Evolutionary conservation across 2,329 filamentous ascomycete genomes (phyloP).

Genomic region (Colletotrichum chrysophilum): DNA sequence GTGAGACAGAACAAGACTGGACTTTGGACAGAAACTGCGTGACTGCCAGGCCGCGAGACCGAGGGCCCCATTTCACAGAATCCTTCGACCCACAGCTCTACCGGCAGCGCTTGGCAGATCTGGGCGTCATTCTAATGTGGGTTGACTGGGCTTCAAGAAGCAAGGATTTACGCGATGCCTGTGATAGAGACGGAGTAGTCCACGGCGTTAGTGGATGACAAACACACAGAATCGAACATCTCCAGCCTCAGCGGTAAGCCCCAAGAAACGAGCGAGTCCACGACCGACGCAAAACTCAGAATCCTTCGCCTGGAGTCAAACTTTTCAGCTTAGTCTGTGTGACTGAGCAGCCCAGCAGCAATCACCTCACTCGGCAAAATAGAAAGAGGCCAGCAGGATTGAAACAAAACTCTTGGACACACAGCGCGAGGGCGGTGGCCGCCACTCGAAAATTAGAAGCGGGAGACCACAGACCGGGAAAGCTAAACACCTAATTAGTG

Average conservation of each 20-base stretch:
- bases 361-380: neutral
- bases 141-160: neutral
- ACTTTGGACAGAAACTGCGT: neutral
- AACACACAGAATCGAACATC: neutral
- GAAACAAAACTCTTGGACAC: neutral
- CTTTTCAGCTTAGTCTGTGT: neutral
- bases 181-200: neutral
- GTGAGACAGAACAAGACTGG: neutral
- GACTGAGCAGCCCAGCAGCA: neutral
- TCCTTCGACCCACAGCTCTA: constrained; percentile 5
- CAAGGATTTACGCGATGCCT: neutral
- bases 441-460: neutral
- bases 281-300: neutral
- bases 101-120: neutral
- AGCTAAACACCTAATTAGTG: neutral
- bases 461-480: neutral
- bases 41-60: neutral
- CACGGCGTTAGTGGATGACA: neutral
- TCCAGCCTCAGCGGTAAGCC: neutral
- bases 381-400: neutral
- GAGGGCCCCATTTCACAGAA: neutral
- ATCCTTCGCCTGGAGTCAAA: neutral
- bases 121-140: neutral
- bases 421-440: neutral
- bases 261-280: neutral